Conservation (phyloP, 176 grass and related monocot genomes). For the Cenchrus americanus region DNA sequence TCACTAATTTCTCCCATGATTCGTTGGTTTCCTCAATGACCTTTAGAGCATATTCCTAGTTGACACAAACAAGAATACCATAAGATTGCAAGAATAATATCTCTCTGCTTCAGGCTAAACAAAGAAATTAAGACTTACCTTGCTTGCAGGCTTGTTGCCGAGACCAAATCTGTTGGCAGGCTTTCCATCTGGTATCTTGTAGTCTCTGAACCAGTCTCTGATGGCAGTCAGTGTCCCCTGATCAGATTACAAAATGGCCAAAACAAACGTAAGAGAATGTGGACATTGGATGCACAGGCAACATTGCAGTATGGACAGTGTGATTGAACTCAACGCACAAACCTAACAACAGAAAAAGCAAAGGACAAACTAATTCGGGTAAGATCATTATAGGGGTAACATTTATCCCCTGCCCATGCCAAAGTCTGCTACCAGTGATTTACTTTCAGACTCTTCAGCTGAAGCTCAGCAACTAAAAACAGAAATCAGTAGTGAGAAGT, state of each 20-base stretch:
- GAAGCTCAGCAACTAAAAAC: neutral
- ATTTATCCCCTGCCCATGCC: neutral
- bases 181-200: conserved; percentile 99
- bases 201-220: conserved; percentile 98
- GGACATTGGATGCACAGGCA: neutral
- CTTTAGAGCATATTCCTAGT: conserved; percentile 94
- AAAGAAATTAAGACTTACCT: conserved; percentile 58
- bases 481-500: neutral
- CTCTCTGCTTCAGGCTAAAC: conserved; percentile 3
- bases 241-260: conserved; percentile 22
- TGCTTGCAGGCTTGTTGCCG: conserved; percentile 84
- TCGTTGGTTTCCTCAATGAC: conserved; percentile 93
- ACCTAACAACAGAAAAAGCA: neutral
- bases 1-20: conserved; percentile 92
- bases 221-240: conserved; percentile 95
- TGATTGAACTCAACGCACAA: conserved; percentile 21
- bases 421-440: conserved; percentile 20
- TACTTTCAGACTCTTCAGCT: conserved; percentile 5
- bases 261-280: conserved; percentile 33
- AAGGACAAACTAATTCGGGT: neutral
- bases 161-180: conserved; percentile 93
- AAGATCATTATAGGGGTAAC: neutral
- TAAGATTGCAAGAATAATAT: conserved; percentile 23
- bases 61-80: conserved; percentile 30
- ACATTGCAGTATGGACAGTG: neutral